These are phyloP conservation scores for Plasmodium fragile DNA, from an alignment of 169 alveolate species.

Conservation along the genomic window DNA sequence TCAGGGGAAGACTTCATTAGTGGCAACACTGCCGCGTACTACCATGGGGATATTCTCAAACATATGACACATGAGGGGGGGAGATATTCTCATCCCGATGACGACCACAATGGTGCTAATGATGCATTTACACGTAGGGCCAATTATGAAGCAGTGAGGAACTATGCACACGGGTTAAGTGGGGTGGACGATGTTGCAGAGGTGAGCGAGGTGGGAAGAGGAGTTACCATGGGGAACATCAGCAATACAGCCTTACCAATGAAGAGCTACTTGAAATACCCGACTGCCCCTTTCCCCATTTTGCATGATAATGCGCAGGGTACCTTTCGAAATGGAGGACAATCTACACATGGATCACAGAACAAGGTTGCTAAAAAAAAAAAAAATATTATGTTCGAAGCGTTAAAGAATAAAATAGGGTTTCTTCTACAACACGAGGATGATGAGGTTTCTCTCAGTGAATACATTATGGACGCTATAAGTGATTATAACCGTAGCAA, in stretches of 20 bases:
- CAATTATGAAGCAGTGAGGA: background rate
- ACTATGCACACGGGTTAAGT: background rate
- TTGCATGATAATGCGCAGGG: background rate
- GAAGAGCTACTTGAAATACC: slow-evolving; percentile 12
- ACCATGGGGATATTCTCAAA: background rate
- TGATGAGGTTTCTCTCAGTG: slow-evolving; percentile 17
- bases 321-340: background rate
- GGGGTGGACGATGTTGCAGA: background rate
- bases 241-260: background rate
- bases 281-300: background rate
- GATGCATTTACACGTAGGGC: background rate
- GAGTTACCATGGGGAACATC: background rate
- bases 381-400: background rate
- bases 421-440: slow-evolving; percentile 27
- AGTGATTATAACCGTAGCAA: slow-evolving; percentile 28
- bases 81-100: background rate
- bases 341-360: background rate
- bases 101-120: background rate
- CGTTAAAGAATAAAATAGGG: slow-evolving; percentile 25
- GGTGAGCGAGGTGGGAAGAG: slow-evolving; percentile 2
- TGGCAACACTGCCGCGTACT: background rate
- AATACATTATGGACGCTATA: slow-evolving; percentile 16
- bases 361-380: background rate
- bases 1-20: background rate
- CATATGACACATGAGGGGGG: background rate